phyloP scores from a whole-genome alignment of 1,284 basidiomycete genomes.

The Puccinia sorghi region DNA sequence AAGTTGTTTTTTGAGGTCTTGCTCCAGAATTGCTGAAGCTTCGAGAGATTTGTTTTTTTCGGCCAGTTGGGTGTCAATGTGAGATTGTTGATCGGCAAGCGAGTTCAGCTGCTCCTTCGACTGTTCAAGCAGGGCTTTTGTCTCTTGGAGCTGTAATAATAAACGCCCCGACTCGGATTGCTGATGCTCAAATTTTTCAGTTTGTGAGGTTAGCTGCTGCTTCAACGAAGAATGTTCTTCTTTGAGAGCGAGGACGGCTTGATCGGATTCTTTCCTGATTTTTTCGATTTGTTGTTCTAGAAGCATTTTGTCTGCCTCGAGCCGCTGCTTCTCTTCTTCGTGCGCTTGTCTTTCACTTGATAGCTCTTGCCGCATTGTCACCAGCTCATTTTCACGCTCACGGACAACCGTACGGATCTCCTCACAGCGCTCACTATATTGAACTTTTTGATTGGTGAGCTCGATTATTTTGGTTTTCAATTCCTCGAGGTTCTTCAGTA shows the following conservation, averaged over 20 bases:
- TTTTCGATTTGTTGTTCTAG: conserved; percentile 12
- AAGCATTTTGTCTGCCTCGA: conserved; percentile 3
- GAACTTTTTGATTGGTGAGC: conserved; percentile 35
- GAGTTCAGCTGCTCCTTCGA: conserved; percentile 10
- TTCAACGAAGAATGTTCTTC: conserved; percentile 1
- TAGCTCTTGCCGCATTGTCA: conserved; percentile 27
- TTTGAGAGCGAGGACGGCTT: conserved; percentile 15
- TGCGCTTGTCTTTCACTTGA: conserved; percentile 32
- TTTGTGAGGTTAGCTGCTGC: conserved; percentile 10
- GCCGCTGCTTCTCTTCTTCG: conserved; percentile 6
- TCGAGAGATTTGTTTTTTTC: conserved; percentile 19
- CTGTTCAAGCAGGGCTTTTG: conserved; percentile 11
- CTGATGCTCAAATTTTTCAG: conserved; percentile 23
- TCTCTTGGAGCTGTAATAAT: conserved; percentile 19
- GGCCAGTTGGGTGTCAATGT: conserved; percentile 18
- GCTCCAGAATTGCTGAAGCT: not conserved
- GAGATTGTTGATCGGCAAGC: not conserved
- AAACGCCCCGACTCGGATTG: conserved; percentile 23
- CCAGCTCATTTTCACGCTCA: conserved; percentile 33
- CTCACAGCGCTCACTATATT: conserved; percentile 37
- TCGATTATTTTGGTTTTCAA: conserved; percentile 23
- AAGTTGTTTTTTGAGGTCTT: conserved; percentile 20
- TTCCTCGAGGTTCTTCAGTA: conserved; percentile 44
- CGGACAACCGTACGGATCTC: conserved; percentile 35
- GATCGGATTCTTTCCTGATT: conserved; percentile 9